Base-by-base conservation (phyloP, 2,329 filamentous ascomycete genomes). In the Lachnellula hyalina region DNA sequence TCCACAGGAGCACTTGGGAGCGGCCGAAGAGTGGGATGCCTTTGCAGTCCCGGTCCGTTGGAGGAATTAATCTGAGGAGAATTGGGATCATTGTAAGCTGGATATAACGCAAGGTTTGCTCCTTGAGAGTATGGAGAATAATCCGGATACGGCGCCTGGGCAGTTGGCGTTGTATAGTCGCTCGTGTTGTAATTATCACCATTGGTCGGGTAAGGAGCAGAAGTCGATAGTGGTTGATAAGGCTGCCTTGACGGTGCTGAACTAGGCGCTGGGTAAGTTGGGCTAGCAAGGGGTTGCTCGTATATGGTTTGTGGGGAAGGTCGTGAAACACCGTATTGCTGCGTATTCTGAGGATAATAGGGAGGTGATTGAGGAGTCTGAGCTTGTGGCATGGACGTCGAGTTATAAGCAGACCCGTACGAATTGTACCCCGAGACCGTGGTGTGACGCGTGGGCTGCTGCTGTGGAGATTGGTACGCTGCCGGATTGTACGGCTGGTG, bases 401-500 rank as follows among this genome's bases (percentile, higher is more conserved):
- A 56, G 47, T 59, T 63, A 48, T 64, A 64, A 15, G 57, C 55
- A 17, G 70, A 9, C 76, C 75, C 60, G 75, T 72, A 45, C 76
- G 81, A 46, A 78, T 72, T 82, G 79, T 47, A 85, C 70, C 42
- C 82, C 77, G 53, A 82, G 76, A 67, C 84, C 78, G 15, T 64
- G 25, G 51, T 40, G 32, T 82, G 85, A 1, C 82, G 82, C 55
- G 84, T 79, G 50, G 81, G 75, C 56, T 76, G 74, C 11, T 83
- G 70, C 5, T 76, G 74, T 23, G 73, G 51, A 48, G 61, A 65
- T 47, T 77, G 74, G 25, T 74, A 71, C 41, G 69, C 67, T 35
- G 74, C 72, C 1, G 89, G 88, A 66, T 92, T 93, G 71, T 92
- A 93, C 44, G 80, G 77, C 70, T 59, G 78, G 72, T 57, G 75